Percentiles rank a stretch among this genome's conserved stretches.
Evolutionary conservation across 345 rosid genomes (phyloP).

Genomic region (Geranium brycei): DNA sequence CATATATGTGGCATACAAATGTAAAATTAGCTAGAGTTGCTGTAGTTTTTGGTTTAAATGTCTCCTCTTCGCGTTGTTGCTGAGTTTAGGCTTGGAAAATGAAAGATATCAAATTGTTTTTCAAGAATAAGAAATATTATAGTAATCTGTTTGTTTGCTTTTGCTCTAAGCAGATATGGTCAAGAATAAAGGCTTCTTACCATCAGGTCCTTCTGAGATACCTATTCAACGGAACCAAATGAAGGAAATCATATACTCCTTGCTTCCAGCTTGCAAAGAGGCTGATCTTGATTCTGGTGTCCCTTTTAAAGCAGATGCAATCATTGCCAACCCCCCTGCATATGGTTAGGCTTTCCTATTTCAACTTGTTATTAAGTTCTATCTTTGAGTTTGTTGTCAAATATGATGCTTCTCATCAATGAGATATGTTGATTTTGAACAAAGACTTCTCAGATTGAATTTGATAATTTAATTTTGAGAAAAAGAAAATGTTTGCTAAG

Average conservation of each 20-base stretch:
- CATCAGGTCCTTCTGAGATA: conserved; percentile 95
- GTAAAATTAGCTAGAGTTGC: too few relatives aligned
- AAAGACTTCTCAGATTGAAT: too few relatives aligned
- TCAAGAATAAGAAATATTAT: neutral
- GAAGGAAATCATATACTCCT: conserved; percentile 69
- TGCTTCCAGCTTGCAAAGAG: conserved; percentile 88
- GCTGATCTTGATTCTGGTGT: conserved; percentile 81
- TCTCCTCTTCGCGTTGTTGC: too few relatives aligned
- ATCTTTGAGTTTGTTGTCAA: neutral
- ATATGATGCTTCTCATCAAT: neutral
- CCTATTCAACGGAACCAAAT: conserved; percentile 79
- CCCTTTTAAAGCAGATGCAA: conserved; percentile 87
- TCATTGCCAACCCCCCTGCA: conserved; percentile 97
- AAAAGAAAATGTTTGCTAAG: neutral
- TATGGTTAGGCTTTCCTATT: conserved; percentile 44
- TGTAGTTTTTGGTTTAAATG: too few relatives aligned
- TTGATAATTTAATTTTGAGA: neutral
- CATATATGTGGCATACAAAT: too few relatives aligned
- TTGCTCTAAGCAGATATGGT: conserved; percentile 75
- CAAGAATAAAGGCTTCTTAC: conserved; percentile 94
- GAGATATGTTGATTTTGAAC: too few relatives aligned
- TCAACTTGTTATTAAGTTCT: conserved; percentile 1
- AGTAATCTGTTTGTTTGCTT: conserved; percentile 9
- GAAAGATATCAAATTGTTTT: neutral
- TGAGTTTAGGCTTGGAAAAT: neutral